phyloP scores from a whole-genome alignment of 805 yeast genomes.

The Scheffersomyces amazonensis region DNA sequence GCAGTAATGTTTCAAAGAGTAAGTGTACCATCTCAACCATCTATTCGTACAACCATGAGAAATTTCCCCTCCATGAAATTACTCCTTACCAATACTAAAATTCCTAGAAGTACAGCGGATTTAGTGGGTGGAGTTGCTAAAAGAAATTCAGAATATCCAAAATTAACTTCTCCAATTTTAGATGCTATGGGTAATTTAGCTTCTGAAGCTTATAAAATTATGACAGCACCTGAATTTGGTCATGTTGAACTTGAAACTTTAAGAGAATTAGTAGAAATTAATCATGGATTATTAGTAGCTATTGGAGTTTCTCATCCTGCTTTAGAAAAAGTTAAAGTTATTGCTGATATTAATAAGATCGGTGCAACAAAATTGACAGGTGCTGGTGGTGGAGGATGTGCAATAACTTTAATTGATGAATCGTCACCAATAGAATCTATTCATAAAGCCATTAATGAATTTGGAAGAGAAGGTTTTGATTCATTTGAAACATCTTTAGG shows the following conservation, averaged over 20 bases:
- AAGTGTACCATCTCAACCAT: constrained; percentile 48
- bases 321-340: constrained; percentile 69
- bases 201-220: constrained; percentile 64
- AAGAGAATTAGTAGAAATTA: constrained; percentile 66
- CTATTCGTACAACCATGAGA: constrained; percentile 64
- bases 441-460: constrained; percentile 32
- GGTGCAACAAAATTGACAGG: constrained; percentile 96
- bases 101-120: constrained; percentile 85
- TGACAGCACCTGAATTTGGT: constrained; percentile 52
- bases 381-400: constrained; percentile 99
- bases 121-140: constrained; percentile 75
- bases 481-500: constrained; percentile 81
- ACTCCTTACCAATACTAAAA: constrained; percentile 76
- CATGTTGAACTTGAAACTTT: constrained; percentile 37
- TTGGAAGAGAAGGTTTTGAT: constrained; percentile 55
- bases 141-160: constrained; percentile 51
- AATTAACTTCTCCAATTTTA: constrained; percentile 54
- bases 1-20: constrained; percentile 85
- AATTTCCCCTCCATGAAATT: constrained; percentile 73
- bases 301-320: constrained; percentile 92
- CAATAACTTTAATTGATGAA: constrained; percentile 73
- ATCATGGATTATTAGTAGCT: constrained; percentile 83
- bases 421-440: constrained; percentile 32
- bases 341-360: constrained; percentile 59
- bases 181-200: constrained; percentile 77